Conservation (phyloP, 352 stramenopile genomes). For the Pythium utonaiense region DNA sequence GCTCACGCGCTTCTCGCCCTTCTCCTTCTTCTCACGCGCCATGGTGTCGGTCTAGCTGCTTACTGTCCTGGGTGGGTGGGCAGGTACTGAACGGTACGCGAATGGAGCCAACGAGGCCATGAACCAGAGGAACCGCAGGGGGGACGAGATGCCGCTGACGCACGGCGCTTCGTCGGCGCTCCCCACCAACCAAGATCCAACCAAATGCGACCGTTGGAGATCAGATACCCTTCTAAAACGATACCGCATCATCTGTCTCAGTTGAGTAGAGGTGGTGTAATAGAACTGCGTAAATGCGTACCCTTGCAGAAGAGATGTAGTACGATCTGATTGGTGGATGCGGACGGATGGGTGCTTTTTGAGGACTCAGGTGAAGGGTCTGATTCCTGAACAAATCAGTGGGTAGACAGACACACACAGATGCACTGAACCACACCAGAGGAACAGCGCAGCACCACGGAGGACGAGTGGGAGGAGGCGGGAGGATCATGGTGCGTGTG, state of each 20-base stretch:
- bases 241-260: conserved; percentile 1
- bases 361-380: conserved; percentile 8
- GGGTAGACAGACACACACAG: too few relatives aligned
- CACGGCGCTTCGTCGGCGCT: conserved; percentile 17
- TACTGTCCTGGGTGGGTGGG: not conserved
- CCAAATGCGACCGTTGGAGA: conserved; percentile 9
- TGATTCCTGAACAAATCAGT: conserved; percentile 20
- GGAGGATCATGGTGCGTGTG: not conserved
- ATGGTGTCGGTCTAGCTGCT: conserved; percentile 24
- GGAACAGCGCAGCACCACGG: not conserved
- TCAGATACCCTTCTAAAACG: not conserved
- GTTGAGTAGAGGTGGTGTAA: too few relatives aligned
- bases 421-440: not conserved
- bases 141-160: conserved; percentile 12
- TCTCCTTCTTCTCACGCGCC: conserved; percentile 66
- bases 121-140: not conserved
- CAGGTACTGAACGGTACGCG: not conserved
- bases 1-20: conserved; percentile 39
- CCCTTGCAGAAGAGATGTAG: not conserved
- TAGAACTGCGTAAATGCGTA: not conserved
- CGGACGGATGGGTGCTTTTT: conserved; percentile 22
- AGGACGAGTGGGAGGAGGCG: not conserved
- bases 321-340: conserved; percentile 12
- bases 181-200: conserved; percentile 31
- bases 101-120: not conserved